A percentile compares a stretch with the other conserved stretches of the same genome.
Evolutionary conservation across 495 filamentous ascomycete species (phyloP).

Genomic region (Tuber umbilicatum): DNA sequence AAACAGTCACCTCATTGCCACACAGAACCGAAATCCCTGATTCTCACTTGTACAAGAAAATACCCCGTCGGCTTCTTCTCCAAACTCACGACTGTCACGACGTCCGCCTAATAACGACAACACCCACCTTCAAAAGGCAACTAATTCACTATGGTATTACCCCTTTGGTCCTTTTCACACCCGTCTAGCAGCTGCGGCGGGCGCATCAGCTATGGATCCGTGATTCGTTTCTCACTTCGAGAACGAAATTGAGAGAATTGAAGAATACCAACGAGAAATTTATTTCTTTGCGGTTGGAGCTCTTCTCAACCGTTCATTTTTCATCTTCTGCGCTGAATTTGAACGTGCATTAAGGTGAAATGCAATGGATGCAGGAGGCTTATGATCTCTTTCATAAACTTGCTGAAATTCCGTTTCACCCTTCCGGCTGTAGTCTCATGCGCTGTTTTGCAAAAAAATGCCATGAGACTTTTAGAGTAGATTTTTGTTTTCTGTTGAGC

Average conservation of each 20-base stretch:
- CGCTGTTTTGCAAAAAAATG: slow-evolving; percentile 36
- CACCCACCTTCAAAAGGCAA: background rate
- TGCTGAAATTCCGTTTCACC: slow-evolving; percentile 16
- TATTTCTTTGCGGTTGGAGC: background rate
- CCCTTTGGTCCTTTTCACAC: slow-evolving; percentile 5
- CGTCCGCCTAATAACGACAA: background rate
- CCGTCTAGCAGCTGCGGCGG: slow-evolving; percentile 19
- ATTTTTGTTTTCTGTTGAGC: slow-evolving; percentile 69
- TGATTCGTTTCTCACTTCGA: slow-evolving; percentile 17
- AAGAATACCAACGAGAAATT: slow-evolving; percentile 1
- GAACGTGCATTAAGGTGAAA: slow-evolving; percentile 1
- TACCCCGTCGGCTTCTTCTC: background rate
- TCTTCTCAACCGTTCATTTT: slow-evolving; percentile 20
- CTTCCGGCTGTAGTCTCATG: slow-evolving; percentile 39
- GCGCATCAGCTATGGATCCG: slow-evolving; percentile 18
- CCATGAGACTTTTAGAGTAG: slow-evolving; percentile 48
- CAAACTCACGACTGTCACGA: background rate
- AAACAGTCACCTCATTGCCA: background rate
- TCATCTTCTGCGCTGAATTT: slow-evolving; percentile 10
- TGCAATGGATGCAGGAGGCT: slow-evolving; percentile 6
- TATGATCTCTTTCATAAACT: slow-evolving; percentile 17
- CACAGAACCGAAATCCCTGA: background rate
- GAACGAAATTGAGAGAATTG: slow-evolving; percentile 18
- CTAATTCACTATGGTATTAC: slow-evolving; percentile 27
- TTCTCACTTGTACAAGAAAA: background rate